Evolutionary conservation across 768 basidiomycete genomes (phyloP), one percentile per base, ranked within the genome.

Genomic region (Lactarius hengduanensis): DNA sequence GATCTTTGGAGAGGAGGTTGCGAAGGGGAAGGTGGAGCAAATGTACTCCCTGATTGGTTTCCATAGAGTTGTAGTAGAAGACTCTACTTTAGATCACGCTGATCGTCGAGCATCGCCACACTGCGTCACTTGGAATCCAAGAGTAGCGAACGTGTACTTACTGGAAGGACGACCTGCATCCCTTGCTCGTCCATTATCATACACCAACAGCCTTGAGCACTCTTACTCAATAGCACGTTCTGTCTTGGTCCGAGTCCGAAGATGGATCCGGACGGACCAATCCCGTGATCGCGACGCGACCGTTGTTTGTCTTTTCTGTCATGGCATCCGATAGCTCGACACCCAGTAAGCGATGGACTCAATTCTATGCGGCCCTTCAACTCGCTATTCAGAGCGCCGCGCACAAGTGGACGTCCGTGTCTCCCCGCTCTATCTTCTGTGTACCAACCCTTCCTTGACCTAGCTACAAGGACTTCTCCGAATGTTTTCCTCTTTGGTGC

Each of bases 371-470:
- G 1, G 82, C 83, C 2, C 71, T 83, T 36, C 82, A 83, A 68
- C 80, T 82, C n/a, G 82, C 82, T 9, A 83, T 81, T 41, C 83
- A 82, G 69, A 75, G 83, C 45, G 74, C 80, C 15, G 79, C 82
- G 9, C 82, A 83, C 71, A 83, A 84, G 68, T 83, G 82, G 82
- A 83, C 82, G 83, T 82, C 58, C 71, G 83, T 79, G 3, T n/a
- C 4, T 30, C 38, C 32, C 56, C 32, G 26, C 22, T 58, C 47
- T 0, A 59, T 57, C 30, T 16, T 36, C 40, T 26, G 22, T 36
- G 36, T 32, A 28, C 16, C 22, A 45, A 28, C 1, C 32, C 36
- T 36, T 36, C 36, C 9, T 36, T 38, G 36, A 38, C 30, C 40
- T 65, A 83, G 82, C 50, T 82, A 80, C 64, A 82, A 83, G 67